These are phyloP conservation scores for Ophiosphaerella narmari DNA, from an alignment of 2,329 filamentous ascomycete species.

Conservation along the genomic window DNA sequence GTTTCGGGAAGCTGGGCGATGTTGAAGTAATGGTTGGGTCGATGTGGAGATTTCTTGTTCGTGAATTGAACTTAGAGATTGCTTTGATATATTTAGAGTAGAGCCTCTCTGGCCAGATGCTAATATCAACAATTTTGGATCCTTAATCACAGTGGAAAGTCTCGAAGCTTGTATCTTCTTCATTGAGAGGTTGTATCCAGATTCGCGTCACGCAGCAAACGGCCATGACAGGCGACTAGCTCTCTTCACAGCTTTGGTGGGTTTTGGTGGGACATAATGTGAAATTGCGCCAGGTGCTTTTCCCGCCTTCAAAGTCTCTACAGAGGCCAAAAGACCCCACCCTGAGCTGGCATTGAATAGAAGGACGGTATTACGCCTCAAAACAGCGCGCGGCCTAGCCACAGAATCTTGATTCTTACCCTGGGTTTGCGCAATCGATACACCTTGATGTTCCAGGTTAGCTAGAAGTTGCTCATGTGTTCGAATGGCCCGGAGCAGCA, in stretches of 20 bases:
- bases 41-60: constrained; percentile 23
- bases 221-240: constrained; percentile 37
- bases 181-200: constrained; percentile 33
- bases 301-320: constrained; percentile 39
- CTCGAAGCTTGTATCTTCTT: constrained; percentile 31
- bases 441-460: constrained; percentile 40
- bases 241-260: constrained; percentile 19
- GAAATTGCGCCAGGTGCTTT: constrained; percentile 15
- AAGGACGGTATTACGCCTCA: constrained; percentile 38
- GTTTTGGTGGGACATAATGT: constrained; percentile 31
- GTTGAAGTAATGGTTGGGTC: constrained; percentile 33
- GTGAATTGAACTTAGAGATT: constrained; percentile 15
- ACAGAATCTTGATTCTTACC: constrained; percentile 20
- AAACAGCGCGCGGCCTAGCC: constrained; percentile 35
- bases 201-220: constrained; percentile 30
- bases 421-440: constrained; percentile 30
- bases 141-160: constrained; percentile 48
- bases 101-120: constrained; percentile 23
- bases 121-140: constrained; percentile 40
- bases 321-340: constrained; percentile 49
- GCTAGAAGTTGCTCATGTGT: constrained; percentile 37
- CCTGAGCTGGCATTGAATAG: constrained; percentile 44
- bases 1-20: constrained; percentile 35
- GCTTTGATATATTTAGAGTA: constrained; percentile 8
- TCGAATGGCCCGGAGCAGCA: constrained; percentile 32